Percentiles rank a stretch among this genome's conserved stretches.
These are phyloP conservation scores for Penicillium polonicum DNA, from an alignment of 2,329 filamentous ascomycete species.

Conservation along the genomic window DNA sequence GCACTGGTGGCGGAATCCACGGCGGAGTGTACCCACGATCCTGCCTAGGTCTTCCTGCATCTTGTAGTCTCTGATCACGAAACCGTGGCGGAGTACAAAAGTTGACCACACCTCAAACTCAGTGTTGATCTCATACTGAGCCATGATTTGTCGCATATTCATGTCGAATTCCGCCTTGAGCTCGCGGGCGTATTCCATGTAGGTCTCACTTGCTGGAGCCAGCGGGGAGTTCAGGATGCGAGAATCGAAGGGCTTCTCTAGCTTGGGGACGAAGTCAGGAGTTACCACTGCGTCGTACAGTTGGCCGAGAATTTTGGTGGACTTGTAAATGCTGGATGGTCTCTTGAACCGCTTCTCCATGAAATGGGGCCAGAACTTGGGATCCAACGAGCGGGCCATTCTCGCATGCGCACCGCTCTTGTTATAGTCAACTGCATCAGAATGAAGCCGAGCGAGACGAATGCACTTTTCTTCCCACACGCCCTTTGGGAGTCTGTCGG, in stretches of 20 bases:
- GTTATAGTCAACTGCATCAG: conserved; percentile 87
- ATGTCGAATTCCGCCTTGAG: conserved; percentile 79
- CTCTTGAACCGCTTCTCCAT: conserved; percentile 66
- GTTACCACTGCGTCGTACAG: conserved; percentile 75
- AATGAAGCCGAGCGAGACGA: conserved; percentile 75
- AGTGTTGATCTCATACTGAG: conserved; percentile 75
- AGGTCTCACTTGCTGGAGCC: conserved; percentile 49
- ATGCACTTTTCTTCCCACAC: conserved; percentile 71
- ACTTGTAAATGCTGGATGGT: conserved; percentile 59
- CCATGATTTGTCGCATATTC: conserved; percentile 74
- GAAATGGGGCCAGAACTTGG: conserved; percentile 75
- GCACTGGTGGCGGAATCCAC: conserved; percentile 67
- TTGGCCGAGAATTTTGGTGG: conserved; percentile 69
- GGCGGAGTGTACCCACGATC: conserved; percentile 64
- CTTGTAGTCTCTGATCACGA: conserved; percentile 76
- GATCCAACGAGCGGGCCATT: conserved; percentile 62
- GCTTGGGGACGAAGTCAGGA: conserved; percentile 71
- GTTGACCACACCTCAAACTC: conserved; percentile 93
- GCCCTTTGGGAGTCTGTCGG: conserved; percentile 63
- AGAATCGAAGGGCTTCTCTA: conserved; percentile 69
- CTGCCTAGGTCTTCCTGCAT: conserved; percentile 77
- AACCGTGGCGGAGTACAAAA: conserved; percentile 74
- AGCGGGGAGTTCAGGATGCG: conserved; percentile 66
- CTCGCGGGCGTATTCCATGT: conserved; percentile 59
- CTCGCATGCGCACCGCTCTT: conserved; percentile 80